A percentile compares a stretch with the other conserved stretches of the same genome.
Evolutionary conservation across 257 asterid genomes (phyloP).

Genomic region (Leptodermis oblonga): DNA sequence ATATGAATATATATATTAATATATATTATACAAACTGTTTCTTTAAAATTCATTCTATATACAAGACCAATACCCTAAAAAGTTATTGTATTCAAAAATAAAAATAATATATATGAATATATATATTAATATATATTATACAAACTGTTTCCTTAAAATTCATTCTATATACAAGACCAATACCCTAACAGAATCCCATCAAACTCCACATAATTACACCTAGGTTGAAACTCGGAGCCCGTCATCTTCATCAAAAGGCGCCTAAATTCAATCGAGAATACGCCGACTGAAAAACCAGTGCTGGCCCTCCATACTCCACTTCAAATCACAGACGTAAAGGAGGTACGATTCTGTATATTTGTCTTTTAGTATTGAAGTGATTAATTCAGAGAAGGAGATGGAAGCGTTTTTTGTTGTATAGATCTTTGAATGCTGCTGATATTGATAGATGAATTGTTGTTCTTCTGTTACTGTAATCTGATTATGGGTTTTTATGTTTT

Average conservation of each 20-base stretch:
- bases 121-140: too few relatives aligned
- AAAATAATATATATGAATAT: too few relatives aligned
- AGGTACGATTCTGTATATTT: not conserved
- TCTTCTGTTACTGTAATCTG: not conserved
- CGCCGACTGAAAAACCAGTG: not conserved
- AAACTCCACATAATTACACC: not conserved
- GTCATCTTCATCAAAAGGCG: not conserved
- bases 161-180: too few relatives aligned
- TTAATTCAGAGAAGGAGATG: not conserved
- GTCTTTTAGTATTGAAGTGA: too few relatives aligned
- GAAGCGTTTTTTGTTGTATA: not conserved
- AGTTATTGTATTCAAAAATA: too few relatives aligned
- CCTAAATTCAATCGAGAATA: not conserved
- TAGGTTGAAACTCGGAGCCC: not conserved
- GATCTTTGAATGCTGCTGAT: conserved; percentile 4
- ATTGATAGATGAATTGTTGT: not conserved
- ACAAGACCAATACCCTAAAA: not conserved
- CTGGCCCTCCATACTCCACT: not conserved
- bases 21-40: too few relatives aligned
- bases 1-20: not conserved
- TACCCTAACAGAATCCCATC: conserved; percentile 6
- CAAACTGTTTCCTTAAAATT: too few relatives aligned
- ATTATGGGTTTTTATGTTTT: not conserved
- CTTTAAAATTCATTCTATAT: too few relatives aligned
- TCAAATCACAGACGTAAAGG: not conserved